Percentiles rank a stretch among this genome's conserved stretches.
Evolutionary conservation across 768 basidiomycete genomes (phyloP).

Genomic region (Termitomyces sp.): DNA sequence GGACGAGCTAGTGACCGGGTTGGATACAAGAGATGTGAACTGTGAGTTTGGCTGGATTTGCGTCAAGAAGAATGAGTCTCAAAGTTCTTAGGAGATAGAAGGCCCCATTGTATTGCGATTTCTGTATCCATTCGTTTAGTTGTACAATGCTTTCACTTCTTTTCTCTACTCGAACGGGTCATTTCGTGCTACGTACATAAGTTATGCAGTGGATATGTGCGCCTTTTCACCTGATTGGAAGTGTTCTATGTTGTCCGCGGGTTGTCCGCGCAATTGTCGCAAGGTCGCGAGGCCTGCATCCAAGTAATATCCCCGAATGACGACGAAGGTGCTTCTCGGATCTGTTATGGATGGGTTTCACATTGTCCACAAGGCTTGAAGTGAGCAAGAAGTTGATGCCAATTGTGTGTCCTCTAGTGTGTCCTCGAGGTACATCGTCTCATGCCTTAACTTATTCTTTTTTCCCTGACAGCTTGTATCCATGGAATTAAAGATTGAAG

Average conservation of each 20-base stretch:
- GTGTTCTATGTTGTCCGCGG: no score
- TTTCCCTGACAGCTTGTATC: no score
- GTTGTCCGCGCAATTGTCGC: not conserved
- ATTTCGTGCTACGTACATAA: not conserved
- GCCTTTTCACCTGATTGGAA: not conserved
- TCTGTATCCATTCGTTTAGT: not conserved
- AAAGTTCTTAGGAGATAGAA: not conserved
- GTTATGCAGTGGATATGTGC: not conserved
- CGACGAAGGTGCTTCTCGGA: not conserved
- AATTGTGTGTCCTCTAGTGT: not conserved
- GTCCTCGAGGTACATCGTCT: no score
- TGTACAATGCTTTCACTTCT: not conserved
- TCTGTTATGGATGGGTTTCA: not conserved
- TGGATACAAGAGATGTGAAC: constrained; percentile 13
- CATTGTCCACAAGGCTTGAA: not conserved
- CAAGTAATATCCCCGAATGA: not conserved
- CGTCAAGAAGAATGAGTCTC: not conserved
- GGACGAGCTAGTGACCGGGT: constrained; percentile 44
- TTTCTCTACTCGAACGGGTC: not conserved
- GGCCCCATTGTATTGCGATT: not conserved
- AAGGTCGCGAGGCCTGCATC: not conserved
- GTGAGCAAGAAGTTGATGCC: not conserved
- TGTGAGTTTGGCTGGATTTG: constrained; percentile 3
- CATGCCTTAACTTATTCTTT: no score
- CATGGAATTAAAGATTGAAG: no score